Percentiles rank a stretch among this genome's conserved stretches.
phyloP scores from a whole-genome alignment of 495 filamentous ascomycete genomes.

The Podospora pseudopauciseta region DNA sequence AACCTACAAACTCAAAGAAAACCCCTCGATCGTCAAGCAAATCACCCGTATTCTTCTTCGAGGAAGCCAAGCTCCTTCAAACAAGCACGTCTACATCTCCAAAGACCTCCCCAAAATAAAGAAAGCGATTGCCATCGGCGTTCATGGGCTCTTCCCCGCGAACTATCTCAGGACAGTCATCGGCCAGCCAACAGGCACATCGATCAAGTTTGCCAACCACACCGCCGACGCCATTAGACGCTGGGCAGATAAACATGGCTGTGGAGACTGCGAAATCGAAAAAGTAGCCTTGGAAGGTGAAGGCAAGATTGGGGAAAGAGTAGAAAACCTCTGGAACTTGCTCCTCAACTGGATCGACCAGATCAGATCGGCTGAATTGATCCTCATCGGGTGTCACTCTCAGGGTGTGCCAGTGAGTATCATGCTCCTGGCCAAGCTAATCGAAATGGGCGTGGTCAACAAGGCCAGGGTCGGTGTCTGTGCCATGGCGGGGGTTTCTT shows the following conservation, averaged over 20 bases:
- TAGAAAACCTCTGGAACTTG: slow-evolving; percentile 89
- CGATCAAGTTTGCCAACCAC: slow-evolving; percentile 85
- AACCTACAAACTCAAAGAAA: slow-evolving; percentile 64
- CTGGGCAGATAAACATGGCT: slow-evolving; percentile 69
- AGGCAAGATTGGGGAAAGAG: slow-evolving; percentile 86
- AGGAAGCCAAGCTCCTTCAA: slow-evolving; percentile 55
- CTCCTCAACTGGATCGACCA: slow-evolving; percentile 93
- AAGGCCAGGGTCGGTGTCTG: slow-evolving; percentile 72
- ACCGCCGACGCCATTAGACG: slow-evolving; percentile 78
- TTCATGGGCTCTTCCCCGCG: slow-evolving; percentile 92
- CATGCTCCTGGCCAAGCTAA: slow-evolving; percentile 89
- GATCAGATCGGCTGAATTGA: slow-evolving; percentile 80
- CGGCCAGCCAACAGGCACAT: slow-evolving; percentile 93
- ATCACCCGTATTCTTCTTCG: slow-evolving; percentile 64
- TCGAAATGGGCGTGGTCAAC: slow-evolving; percentile 70
- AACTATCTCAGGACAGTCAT: slow-evolving; percentile 78
- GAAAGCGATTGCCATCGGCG: slow-evolving; percentile 84
- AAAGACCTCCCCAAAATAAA: slow-evolving; percentile 67
- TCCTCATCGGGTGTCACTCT: slow-evolving; percentile 86
- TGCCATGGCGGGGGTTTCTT: slow-evolving; percentile 87
- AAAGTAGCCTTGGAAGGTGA: slow-evolving; percentile 97
- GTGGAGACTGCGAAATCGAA: slow-evolving; percentile 66
- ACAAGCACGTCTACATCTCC: slow-evolving; percentile 65
- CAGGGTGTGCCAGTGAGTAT: slow-evolving; percentile 92
- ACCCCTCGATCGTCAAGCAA: slow-evolving; percentile 67